These are phyloP conservation scores for Diplodia seriata DNA, from an alignment of 2,329 filamentous ascomycete species.

Conservation along the genomic window DNA sequence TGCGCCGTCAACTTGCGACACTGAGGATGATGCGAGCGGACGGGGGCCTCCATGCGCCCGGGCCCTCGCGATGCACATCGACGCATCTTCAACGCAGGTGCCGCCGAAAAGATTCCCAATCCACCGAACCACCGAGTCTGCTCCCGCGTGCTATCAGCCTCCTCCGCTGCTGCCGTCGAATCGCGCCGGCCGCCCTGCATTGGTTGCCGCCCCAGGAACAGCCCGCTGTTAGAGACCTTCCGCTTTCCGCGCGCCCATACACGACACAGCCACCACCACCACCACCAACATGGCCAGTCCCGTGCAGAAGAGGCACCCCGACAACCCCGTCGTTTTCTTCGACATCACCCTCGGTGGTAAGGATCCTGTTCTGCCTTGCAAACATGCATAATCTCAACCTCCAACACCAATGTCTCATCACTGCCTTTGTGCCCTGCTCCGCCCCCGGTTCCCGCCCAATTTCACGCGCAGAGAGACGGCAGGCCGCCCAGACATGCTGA, in stretches of 20 bases:
- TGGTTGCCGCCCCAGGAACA: not conserved
- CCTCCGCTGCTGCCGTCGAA: too few relatives aligned
- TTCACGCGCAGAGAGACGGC: not conserved
- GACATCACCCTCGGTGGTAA: slow-evolving; percentile 80
- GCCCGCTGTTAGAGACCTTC: slow-evolving; percentile 21
- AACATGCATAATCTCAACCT: not conserved
- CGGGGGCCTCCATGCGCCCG: slow-evolving; percentile 5
- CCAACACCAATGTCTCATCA: slow-evolving; percentile 10
- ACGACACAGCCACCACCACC: slow-evolving; percentile 24
- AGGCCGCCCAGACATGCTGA: slow-evolving; percentile 22
- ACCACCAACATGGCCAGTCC: slow-evolving; percentile 18
- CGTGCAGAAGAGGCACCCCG: slow-evolving; percentile 27
- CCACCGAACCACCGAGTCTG: slow-evolving; percentile 11
- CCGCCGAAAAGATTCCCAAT: slow-evolving; percentile 17
- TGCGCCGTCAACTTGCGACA: slow-evolving; percentile 24
- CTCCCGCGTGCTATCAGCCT: not conserved
- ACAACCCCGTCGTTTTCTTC: slow-evolving; percentile 70
- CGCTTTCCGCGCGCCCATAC: slow-evolving; percentile 18
- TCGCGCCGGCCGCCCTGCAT: not conserved
- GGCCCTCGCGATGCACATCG: slow-evolving; percentile 13
- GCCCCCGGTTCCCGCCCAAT: not conserved
- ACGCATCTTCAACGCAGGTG: not conserved
- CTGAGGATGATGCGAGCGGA: not conserved
- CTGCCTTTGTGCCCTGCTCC: slow-evolving; percentile 17
- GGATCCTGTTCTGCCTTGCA: slow-evolving; percentile 37